Base-by-base conservation (phyloP, 345 rosid genomes). In the Hypericum perforatum region DNA sequence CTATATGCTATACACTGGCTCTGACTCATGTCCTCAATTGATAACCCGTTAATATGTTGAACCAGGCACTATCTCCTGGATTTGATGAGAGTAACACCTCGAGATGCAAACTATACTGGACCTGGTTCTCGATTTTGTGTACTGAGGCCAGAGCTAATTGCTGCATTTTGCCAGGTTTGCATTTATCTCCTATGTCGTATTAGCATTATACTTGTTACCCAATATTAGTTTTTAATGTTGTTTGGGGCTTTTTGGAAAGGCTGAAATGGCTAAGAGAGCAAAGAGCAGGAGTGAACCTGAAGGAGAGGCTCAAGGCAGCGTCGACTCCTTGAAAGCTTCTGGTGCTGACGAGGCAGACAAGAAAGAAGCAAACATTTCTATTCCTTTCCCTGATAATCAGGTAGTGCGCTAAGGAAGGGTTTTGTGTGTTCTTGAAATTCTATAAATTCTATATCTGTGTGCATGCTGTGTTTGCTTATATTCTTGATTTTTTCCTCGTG, bases 21-120 rank as follows among this genome's bases (percentile, higher is more conserved):
- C 48, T 45, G 48, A 45, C 11, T 8, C 32, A 4, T 4, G 32
- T 22, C 32, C 32, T 45, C 15, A 14, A 7, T 6, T 11, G 48
- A 11, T n/a, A n/a, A 49, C 45, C n/a, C 43, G 9, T 41, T 10
- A 12, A 16, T 42, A 5, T 45, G 37, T 13, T n/a, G 37, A 36
- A 47, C 56, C 59, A 85, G 94, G 75, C 97, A 86, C 68, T 94
- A 94, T 78, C 95, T 94, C 53, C 81, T 94, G 63, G 99, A 94
- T 70, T 78, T 94, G 80, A 94, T 94, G 99, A 86, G 99, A 76
- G 99, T 82, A 53, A 89, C 97, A 5, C 99, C 99, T 37, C 99
- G 99, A 47, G 99, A 94, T 84, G 86, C 97, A 49, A 94, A 94
- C 79, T 81, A 76, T 59, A 76, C 71, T 10, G 95, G 96, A 58